Evolutionary conservation across 805 yeast genomes (phyloP).

Genomic region (Pichia nanzhaoensis): DNA sequence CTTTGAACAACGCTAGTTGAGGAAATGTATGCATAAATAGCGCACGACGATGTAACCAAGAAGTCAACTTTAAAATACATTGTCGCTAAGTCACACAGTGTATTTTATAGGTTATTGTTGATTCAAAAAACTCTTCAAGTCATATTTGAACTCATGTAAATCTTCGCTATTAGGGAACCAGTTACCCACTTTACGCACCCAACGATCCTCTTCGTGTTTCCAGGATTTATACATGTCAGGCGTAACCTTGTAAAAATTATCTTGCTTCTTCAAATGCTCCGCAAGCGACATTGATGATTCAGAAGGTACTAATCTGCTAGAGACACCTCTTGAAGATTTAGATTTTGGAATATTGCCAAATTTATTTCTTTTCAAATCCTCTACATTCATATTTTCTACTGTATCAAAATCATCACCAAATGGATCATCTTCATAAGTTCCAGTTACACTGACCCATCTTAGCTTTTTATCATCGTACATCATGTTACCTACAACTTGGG

Average conservation of each 20-base stretch:
- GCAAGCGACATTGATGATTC: slow-evolving; percentile 12
- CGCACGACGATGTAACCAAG: too few species aligned
- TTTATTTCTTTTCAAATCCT: too few species aligned
- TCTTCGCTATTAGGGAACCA: slow-evolving; percentile 30
- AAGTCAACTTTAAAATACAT: slow-evolving; percentile 1
- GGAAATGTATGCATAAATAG: too few species aligned
- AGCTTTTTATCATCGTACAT: slow-evolving; percentile 49
- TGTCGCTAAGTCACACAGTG: neutral
- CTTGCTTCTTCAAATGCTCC: slow-evolving; percentile 7
- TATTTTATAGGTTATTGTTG: slow-evolving; percentile 15
- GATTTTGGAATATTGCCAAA: neutral
- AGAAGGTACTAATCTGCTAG: slow-evolving; percentile 10
- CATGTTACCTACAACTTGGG: slow-evolving; percentile 47
- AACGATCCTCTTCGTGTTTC: slow-evolving; percentile 29
- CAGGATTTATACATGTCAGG: slow-evolving; percentile 25
- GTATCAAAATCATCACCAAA: slow-evolving; percentile 46
- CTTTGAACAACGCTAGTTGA: too few species aligned
- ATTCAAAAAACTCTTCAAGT: slow-evolving; percentile 25
- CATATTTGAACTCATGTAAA: slow-evolving; percentile 25
- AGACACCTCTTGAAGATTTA: slow-evolving; percentile 2
- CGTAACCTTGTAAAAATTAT: slow-evolving; percentile 19
- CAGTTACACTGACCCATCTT: slow-evolving; percentile 50
- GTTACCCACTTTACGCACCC: slow-evolving; percentile 31
- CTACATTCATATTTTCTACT: slow-evolving; percentile 3
- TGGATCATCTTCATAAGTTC: slow-evolving; percentile 37